Evolutionary conservation across 352 stramenopile genomes (phyloP).

Genomic region (Blastocystis sp.): DNA sequence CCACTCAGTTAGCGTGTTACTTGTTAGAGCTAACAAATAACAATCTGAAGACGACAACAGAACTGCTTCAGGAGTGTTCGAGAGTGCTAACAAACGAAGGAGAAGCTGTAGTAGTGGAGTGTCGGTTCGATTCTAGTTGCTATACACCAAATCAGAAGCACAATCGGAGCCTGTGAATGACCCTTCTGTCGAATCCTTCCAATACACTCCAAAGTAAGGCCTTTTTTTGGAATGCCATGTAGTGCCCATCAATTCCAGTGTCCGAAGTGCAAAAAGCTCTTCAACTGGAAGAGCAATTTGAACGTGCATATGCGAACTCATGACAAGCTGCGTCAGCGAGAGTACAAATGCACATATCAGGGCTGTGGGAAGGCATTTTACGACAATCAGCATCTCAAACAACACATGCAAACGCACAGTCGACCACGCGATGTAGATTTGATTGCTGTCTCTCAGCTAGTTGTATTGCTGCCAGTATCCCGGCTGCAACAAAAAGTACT

Average conservation of each 20-base stretch:
- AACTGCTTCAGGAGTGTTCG: neutral
- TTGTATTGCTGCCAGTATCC: neutral
- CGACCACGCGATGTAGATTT: neutral
- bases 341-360: constrained; percentile 15
- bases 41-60: constrained; percentile 36
- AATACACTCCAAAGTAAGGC: neutral
- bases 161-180: neutral
- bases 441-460: neutral
- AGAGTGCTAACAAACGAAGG: neutral
- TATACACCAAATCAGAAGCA: neutral
- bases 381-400: constrained; percentile 43
- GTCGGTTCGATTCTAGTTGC: neutral
- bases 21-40: constrained; percentile 17
- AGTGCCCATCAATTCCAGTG: neutral
- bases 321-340: constrained; percentile 14
- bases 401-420: constrained; percentile 48
- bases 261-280: neutral
- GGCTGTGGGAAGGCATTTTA: constrained; percentile 55
- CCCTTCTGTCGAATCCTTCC: neutral
- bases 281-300: constrained; percentile 51
- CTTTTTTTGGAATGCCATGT: neutral
- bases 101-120: neutral
- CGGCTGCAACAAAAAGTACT: constrained; percentile 57
- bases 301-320: constrained; percentile 49
- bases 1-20: neutral